Evolutionary conservation across 768 basidiomycete genomes (phyloP), one percentile per base, ranked within the genome.

Genomic region (Dictyophora rubrovolvata): DNA sequence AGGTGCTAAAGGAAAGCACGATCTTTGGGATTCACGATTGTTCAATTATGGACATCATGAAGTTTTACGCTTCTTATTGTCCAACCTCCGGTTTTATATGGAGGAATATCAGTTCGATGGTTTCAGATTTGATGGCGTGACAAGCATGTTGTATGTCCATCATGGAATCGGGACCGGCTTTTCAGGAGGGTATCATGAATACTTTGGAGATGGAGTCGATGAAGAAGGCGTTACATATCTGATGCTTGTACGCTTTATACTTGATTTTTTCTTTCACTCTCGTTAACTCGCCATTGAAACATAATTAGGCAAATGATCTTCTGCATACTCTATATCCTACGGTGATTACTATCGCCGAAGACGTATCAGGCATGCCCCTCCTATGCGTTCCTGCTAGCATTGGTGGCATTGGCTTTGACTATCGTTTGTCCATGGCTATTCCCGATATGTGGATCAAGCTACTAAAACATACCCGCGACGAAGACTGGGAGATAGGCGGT

Each of bases 361-460:
- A 99, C 66, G 96, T 99, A 33, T 97, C 94, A 17, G 96, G 96
- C 17, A 99, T 99, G 96, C 95, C 96, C 3, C 84, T 97, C 11
- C 84, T 99, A 18, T 86, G 95, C 66, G 74, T 82, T 11, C 84
- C 93, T 1, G 85, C 87, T 37, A 66, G 74, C 46, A 78, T 85
- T 60, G 96, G 95, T 50, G 96, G 96, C 14, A 77, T 99, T 54
- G 96, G 95, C 4, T 99, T 98, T 73, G 96, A 99, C 74, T 99
- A 97, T 72, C 87, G 96, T 34, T 77, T 99, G 50, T 92, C 93
- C 28, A 99, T 98, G 96, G 96, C 96, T 20, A 81, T 99, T 54
- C 96, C 96, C 1, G 96, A 99, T 71, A 97, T 95, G 93, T 99
- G 93, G 93, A 99, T 99, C 77, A 98, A 99, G 72, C 77, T 98